Conservation (phyloP, 352 stramenopile genomes). For the Phytophthora ramorum region DNA sequence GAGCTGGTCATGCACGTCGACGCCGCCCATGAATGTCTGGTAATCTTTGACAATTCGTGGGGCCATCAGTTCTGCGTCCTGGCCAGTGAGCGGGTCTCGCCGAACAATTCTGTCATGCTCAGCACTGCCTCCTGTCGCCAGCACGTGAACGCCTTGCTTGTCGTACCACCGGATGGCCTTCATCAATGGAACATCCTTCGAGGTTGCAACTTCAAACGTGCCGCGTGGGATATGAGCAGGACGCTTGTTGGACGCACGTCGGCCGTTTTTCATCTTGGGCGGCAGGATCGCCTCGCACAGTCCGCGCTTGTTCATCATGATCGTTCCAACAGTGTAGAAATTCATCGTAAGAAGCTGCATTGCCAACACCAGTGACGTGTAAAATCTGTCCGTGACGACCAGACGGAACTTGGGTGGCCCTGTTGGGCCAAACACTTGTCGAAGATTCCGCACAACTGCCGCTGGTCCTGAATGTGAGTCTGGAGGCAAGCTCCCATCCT, state of each 20-base stretch:
- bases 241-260: conserved; percentile 1
- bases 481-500: too few relatives aligned
- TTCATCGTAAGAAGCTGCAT: conserved; percentile 18
- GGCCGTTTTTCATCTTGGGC: conserved; percentile 1
- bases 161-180: neutral
- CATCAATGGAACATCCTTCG: neutral
- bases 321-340: conserved; percentile 8
- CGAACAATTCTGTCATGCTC: neutral
- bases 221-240: neutral
- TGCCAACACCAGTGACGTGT: conserved; percentile 1
- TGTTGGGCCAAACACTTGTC: neutral
- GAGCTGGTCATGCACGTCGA: neutral
- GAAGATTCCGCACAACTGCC: conserved; percentile 1
- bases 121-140: neutral
- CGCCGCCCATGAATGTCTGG: neutral
- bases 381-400: conserved; percentile 8
- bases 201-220: neutral
- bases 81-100: neutral
- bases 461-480: too few relatives aligned
- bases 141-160: neutral
- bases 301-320: conserved; percentile 1
- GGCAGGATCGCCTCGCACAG: neutral
- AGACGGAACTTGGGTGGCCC: neutral
- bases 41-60: neutral
- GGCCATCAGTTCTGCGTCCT: neutral